These are phyloP conservation scores for Citrullus mucosospermus DNA, from an alignment of 306 rosid genomes.

Conservation along the genomic window DNA sequence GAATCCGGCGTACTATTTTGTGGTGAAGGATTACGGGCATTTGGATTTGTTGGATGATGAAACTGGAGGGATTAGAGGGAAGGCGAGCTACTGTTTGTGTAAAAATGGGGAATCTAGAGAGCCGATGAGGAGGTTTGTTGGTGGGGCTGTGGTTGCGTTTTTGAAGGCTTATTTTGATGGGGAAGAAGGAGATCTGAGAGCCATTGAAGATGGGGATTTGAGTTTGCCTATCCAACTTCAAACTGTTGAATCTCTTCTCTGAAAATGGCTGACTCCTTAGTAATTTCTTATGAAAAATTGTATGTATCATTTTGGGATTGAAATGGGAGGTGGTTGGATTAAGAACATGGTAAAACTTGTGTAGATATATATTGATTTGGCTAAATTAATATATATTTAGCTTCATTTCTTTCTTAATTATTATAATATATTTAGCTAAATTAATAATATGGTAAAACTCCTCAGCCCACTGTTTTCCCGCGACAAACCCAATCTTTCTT, in stretches of 20 bases:
- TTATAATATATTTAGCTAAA: too few relatives aligned
- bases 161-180: conserved; percentile 46
- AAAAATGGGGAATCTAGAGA: conserved; percentile 59
- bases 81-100: conserved; percentile 41
- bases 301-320: too few relatives aligned
- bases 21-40: conserved; percentile 67
- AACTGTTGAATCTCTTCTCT: conserved; percentile 19
- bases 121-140: conserved; percentile 85
- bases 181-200: conserved; percentile 30
- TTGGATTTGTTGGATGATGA: conserved; percentile 73
- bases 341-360: too few relatives aligned
- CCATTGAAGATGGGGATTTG: conserved; percentile 27
- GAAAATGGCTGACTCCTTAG: conserved; percentile 2
- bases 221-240: conserved; percentile 37
- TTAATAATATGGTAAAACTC: too few relatives aligned
- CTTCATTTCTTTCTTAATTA: too few relatives aligned
- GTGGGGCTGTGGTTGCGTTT: conserved; percentile 70
- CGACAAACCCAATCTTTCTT: too few relatives aligned
- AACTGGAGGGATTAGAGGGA: conserved; percentile 58
- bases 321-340: too few relatives aligned
- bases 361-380: too few relatives aligned
- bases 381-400: too few relatives aligned
- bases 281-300: too few relatives aligned
- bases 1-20: conserved; percentile 48
- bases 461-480: too few relatives aligned